Conservation (phyloP, 768 basidiomycete species). For the Paxillus ammoniavirescens region DNA sequence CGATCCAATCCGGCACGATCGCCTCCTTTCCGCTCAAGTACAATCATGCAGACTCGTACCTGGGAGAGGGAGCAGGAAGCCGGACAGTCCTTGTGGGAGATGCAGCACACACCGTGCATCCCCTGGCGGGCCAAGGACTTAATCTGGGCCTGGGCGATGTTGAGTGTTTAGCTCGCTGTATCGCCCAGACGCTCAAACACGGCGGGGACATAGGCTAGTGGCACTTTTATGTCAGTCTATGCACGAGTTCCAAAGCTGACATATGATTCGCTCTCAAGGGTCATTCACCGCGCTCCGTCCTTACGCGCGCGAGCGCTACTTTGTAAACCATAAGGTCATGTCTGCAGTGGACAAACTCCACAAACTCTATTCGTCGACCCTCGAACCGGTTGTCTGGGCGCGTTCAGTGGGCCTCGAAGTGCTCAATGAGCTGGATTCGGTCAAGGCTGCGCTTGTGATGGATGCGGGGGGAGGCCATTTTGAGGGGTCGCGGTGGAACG, state of each 20-base stretch:
- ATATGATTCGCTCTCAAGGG: slow-evolving; percentile 39
- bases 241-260: neutral
- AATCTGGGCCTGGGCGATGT: slow-evolving; percentile 93
- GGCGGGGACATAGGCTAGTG: slow-evolving; percentile 86
- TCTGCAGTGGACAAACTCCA: slow-evolving; percentile 86
- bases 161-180: slow-evolving; percentile 62
- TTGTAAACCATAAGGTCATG: slow-evolving; percentile 84
- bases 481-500: slow-evolving; percentile 31
- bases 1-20: slow-evolving; percentile 67
- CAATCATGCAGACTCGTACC: slow-evolving; percentile 82
- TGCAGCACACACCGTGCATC: slow-evolving; percentile 93
- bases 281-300: slow-evolving; percentile 71
- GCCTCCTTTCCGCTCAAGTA: slow-evolving; percentile 91
- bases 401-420: slow-evolving; percentile 88
- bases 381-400: slow-evolving; percentile 76
- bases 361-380: slow-evolving; percentile 74
- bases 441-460: slow-evolving; percentile 86
- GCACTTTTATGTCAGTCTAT: neutral
- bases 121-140: slow-evolving; percentile 93
- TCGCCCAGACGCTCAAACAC: slow-evolving; percentile 50
- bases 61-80: slow-evolving; percentile 63
- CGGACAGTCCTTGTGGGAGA: slow-evolving; percentile 93
- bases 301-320: slow-evolving; percentile 80
- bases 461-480: slow-evolving; percentile 54
- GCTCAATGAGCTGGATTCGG: slow-evolving; percentile 78